Conservation (phyloP, 1,284 basidiomycete species). For the Puccinia hordei region DNA sequence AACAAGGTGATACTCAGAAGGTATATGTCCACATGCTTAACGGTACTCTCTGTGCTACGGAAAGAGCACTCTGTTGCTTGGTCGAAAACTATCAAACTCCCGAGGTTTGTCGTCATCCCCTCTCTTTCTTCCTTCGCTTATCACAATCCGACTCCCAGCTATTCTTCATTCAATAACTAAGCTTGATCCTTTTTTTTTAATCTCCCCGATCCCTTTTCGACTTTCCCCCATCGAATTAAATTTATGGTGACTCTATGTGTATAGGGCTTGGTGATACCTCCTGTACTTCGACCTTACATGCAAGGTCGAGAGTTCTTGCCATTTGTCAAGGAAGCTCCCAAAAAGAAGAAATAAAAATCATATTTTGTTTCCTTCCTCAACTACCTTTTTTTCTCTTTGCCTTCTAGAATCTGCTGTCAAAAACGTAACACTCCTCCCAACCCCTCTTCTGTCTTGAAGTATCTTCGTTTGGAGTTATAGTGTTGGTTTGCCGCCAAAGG, state of each 20-base stretch:
- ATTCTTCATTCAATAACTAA: neutral
- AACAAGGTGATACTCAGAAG: slow-evolving; percentile 80
- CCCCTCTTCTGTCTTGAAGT: neutral
- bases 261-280: slow-evolving; percentile 35
- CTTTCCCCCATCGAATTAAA: no score
- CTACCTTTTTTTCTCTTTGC: neutral
- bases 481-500: no score
- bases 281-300: slow-evolving; percentile 37
- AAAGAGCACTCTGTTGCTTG: slow-evolving; percentile 91
- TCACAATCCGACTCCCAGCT: neutral
- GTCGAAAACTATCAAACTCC: slow-evolving; percentile 99
- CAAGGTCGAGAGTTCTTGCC: slow-evolving; percentile 35
- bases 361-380: neutral
- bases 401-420: neutral
- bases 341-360: slow-evolving; percentile 44
- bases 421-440: neutral
- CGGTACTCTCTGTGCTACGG: slow-evolving; percentile 94
- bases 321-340: slow-evolving; percentile 46
- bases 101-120: slow-evolving; percentile 61
- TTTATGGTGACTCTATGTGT: neutral
- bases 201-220: neutral
- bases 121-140: neutral
- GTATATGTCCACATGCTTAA: slow-evolving; percentile 96
- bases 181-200: neutral
- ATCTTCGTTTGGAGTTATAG: no score